These are phyloP conservation scores for Coemansia sp. DNA, from an alignment of 192 early-diverging fungal species.

Conservation along the genomic window DNA sequence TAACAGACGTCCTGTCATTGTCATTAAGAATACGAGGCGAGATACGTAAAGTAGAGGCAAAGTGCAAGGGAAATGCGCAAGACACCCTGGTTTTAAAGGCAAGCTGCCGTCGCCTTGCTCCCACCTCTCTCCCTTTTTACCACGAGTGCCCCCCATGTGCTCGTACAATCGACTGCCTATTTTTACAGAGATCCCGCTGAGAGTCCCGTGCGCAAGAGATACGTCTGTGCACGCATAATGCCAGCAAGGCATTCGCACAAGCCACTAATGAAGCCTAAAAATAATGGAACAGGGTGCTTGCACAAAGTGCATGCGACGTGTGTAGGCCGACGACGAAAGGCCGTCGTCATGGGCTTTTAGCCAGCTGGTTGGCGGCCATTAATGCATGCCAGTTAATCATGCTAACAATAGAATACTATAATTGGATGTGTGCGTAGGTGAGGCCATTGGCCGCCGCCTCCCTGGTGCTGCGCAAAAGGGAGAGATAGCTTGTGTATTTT, in stretches of 20 bases:
- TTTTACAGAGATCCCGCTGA: not conserved
- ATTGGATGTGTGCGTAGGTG: no score
- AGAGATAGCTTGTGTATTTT: no score
- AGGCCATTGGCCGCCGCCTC: not conserved
- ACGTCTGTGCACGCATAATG: not conserved
- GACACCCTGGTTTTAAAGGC: not conserved
- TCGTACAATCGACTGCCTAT: not conserved
- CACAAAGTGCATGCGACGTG: not conserved
- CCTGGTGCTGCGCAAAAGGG: not conserved
- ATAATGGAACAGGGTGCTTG: not conserved
- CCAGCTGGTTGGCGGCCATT: not conserved
- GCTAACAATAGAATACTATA: not conserved
- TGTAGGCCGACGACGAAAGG: not conserved
- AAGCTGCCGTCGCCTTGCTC: not conserved
- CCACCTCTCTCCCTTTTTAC: not conserved
- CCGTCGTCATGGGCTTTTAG: not conserved
- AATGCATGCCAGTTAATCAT: not conserved
- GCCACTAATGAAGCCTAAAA: constrained; percentile 1
- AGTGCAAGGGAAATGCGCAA: not conserved
- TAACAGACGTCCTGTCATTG: not conserved
- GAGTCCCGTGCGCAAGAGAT: not conserved
- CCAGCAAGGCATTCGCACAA: not conserved
- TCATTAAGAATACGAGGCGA: no score
- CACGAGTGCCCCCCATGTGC: not conserved
- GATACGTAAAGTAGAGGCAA: not conserved